These are phyloP conservation scores for Leishmania major DNA, from an alignment of 208 protist genomes.

Conservation along the genomic window DNA sequence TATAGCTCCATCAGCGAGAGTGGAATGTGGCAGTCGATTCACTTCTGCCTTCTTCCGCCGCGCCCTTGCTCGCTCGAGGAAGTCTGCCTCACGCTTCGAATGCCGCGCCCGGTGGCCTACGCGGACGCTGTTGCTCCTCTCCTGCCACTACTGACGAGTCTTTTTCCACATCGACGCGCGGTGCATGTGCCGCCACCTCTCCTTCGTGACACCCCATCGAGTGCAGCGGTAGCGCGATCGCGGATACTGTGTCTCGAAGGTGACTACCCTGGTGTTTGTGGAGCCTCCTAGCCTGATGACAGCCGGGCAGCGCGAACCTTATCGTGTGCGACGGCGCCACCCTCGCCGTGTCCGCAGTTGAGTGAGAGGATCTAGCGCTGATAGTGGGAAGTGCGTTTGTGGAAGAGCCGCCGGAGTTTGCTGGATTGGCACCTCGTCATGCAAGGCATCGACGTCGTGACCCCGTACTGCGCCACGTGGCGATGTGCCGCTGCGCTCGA, in stretches of 20 bases:
- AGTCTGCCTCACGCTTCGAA: constrained; percentile 10
- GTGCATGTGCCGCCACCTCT: constrained; percentile 16
- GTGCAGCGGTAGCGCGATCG: constrained; percentile 10
- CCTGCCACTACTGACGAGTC: constrained; percentile 23
- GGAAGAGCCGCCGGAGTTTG: constrained; percentile 13
- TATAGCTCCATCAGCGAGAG: neutral
- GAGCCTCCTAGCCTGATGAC: neutral
- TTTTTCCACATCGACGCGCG: constrained; percentile 7
- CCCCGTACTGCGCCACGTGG: constrained; percentile 8
- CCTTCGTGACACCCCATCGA: neutral
- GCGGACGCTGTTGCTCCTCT: neutral
- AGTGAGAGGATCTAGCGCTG: neutral
- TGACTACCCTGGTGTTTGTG: constrained; percentile 5
- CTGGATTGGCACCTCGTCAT: constrained; percentile 18
- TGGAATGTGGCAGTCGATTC: neutral
- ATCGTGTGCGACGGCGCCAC: constrained; percentile 11
- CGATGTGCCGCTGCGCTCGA: neutral
- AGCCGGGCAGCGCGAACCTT: neutral
- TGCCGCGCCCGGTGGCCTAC: neutral
- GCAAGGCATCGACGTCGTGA: constrained; percentile 13
- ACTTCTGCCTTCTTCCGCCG: constrained; percentile 16
- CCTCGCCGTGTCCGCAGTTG: neutral
- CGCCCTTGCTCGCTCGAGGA: constrained; percentile 6
- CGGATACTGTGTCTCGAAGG: neutral
- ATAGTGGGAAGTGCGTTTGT: neutral